Evolutionary conservation across 164 flowering plant species (phyloP).

Genomic region (Litsea cubeba): DNA sequence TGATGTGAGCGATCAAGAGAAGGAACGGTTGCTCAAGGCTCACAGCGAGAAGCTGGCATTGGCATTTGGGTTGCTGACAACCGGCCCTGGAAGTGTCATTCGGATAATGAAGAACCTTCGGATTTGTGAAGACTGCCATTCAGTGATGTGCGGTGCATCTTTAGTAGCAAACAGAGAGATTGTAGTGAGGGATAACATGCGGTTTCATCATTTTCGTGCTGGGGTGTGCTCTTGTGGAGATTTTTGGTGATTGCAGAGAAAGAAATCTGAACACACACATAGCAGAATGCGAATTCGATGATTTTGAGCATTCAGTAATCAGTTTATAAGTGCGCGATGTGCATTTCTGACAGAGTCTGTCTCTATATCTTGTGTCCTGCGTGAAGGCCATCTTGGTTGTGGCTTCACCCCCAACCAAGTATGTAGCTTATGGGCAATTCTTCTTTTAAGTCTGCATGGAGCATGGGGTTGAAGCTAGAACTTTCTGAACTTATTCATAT

Average conservation of each 20-base stretch:
- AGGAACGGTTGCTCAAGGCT: constrained; percentile 17
- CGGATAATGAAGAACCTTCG: constrained; percentile 22
- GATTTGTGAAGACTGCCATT: constrained; percentile 27
- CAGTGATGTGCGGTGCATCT: constrained; percentile 21
- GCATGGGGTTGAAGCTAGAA: too few species aligned
- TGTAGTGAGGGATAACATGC: constrained; percentile 22
- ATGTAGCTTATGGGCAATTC: not conserved
- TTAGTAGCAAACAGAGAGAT: constrained; percentile 14
- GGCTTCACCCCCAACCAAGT: not conserved
- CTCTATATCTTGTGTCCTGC: not conserved
- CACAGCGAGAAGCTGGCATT: constrained; percentile 28
- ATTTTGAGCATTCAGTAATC: not conserved
- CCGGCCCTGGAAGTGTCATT: constrained; percentile 13
- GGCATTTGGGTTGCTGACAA: constrained; percentile 19
- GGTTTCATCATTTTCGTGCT: constrained; percentile 22
- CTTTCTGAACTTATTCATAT: too few species aligned
- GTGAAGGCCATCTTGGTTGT: not conserved
- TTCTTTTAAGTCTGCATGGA: too few species aligned
- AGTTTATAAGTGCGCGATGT: not conserved
- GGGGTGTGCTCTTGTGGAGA: constrained; percentile 24
- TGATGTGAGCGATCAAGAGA: constrained; percentile 19
- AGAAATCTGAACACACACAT: not conserved
- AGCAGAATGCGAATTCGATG: not conserved
- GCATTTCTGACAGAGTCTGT: not conserved
- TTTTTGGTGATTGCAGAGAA: constrained; percentile 21